Evolutionary conservation across 768 basidiomycete species (phyloP).

Genomic region (Trametes punicea): DNA sequence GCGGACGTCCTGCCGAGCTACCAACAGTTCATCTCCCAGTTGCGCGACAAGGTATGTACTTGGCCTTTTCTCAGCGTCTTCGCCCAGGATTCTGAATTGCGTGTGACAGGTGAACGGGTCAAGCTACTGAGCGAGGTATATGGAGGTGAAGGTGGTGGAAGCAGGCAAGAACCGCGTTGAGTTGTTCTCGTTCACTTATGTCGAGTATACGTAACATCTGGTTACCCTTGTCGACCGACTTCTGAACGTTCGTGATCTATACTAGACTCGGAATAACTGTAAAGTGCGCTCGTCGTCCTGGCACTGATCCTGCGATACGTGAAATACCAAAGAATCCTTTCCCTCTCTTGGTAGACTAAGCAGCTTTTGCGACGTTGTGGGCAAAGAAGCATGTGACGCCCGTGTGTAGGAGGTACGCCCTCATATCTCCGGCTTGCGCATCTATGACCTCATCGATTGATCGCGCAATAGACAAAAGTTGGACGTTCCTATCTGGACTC

Average conservation of each 20-base stretch:
- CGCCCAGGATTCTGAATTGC: neutral
- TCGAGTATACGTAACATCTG: constrained; percentile 18
- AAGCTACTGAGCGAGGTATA: constrained; percentile 18
- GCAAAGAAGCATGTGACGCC: too few relatives aligned
- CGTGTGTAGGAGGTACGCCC: too few relatives aligned
- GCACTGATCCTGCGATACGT: too few relatives aligned
- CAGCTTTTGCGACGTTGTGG: too few relatives aligned
- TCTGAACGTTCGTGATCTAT: constrained; percentile 11
- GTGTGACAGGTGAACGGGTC: constrained; percentile 24
- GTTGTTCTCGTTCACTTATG: constrained; percentile 4
- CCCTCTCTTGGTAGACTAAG: too few relatives aligned
- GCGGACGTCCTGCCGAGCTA: constrained; percentile 94
- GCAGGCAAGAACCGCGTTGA: constrained; percentile 15
- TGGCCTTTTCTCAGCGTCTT: neutral
- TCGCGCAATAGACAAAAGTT: neutral
- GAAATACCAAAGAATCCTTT: neutral
- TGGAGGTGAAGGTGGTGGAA: neutral
- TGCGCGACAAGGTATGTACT: constrained; percentile 79
- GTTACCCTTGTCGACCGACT: constrained; percentile 6
- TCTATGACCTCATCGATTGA: constrained; percentile 8
- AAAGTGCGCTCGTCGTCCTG: neutral
- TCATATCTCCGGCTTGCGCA: neutral
- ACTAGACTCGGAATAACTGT: neutral
- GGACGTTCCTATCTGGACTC: neutral
- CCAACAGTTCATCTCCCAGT: constrained; percentile 84